Base-by-base conservation (phyloP, 306 rosid species). In the Parietaria judaica region DNA sequence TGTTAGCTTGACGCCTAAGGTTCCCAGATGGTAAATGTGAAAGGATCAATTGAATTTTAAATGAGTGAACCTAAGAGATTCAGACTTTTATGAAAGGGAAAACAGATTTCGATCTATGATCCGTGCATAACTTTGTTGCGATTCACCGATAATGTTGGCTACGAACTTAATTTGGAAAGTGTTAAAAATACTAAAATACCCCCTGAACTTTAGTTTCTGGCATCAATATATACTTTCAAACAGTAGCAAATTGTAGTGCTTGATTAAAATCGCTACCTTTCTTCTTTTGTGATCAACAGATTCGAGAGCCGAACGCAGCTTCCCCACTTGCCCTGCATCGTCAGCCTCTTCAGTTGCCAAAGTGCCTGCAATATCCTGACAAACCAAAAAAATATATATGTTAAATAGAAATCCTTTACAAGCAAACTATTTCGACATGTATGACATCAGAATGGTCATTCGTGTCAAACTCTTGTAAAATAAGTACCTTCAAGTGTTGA, bases 211-310 rank as follows among this genome's bases (percentile, higher is more conserved):
- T 23, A 23, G 31, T 23, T 23, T 23, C 2, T 23, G 31, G 31
- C 31, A 23, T 23, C 31, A 23, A 23, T 23, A 2, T 23, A 23
- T 23, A 23, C 31, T 23, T 23, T 23, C 31, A 23, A 23, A 23
- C 31, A 23, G 31, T 41, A 41, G 7, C 9, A 41, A 41, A 41
- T 41, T 8, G 9, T 5, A 43, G 35, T 16, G 63, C 57, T 44
- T 60, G 17, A 67, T 44, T 4, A 72, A 78, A 70, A 67, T 63
- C 51, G 72, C 54, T 71, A 92, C 98, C 96, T 82, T 92, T 78
- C 96, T 88, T 83, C 96, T 82, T 79, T 92, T 92, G 73, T 92
- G 98, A 77, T 88, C 96, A 72, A 92, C 98, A 34, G 96, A 88
- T 74, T 92, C 98, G 23, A 92, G 94, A 69, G 98, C 98, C 39